Conservation (phyloP, 2,329 filamentous ascomycete species). For the Calonectria pseudoturangicola region DNA sequence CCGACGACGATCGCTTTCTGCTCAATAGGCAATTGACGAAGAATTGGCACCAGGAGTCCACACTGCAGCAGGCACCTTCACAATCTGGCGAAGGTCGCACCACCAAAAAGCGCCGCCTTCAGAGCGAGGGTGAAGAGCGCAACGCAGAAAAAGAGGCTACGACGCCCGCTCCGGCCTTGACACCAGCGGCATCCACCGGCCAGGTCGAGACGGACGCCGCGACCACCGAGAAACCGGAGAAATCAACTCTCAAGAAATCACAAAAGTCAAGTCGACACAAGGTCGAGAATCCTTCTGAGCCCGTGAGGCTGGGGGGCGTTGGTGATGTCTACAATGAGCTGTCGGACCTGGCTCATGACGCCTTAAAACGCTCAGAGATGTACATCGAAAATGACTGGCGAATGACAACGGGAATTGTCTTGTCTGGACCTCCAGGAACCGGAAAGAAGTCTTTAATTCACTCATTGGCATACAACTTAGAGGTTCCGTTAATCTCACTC, state of each 20-base stretch:
- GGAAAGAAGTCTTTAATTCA: slow-evolving; percentile 87
- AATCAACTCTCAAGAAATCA: slow-evolving; percentile 56
- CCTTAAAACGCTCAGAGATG: slow-evolving; percentile 50
- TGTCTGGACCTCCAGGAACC: slow-evolving; percentile 87
- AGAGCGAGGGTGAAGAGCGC: slow-evolving; percentile 54
- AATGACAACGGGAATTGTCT: slow-evolving; percentile 74
- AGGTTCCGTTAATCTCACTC: slow-evolving; percentile 82
- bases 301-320: slow-evolving; percentile 56
- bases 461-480: slow-evolving; percentile 82
- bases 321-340: slow-evolving; percentile 52
- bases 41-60: slow-evolving; percentile 59
- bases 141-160: slow-evolving; percentile 30
- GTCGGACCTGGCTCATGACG: slow-evolving; percentile 32
- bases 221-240: slow-evolving; percentile 53
- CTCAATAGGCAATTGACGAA: slow-evolving; percentile 66
- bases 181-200: slow-evolving; percentile 38
- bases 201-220: slow-evolving; percentile 41
- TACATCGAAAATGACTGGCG: slow-evolving; percentile 44
- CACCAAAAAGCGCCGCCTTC: slow-evolving; percentile 59
- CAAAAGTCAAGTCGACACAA: slow-evolving; percentile 57
- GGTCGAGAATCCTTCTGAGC: slow-evolving; percentile 54
- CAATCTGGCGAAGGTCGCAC: slow-evolving; percentile 49
- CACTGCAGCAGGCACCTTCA: slow-evolving; percentile 29
- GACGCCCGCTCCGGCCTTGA: slow-evolving; percentile 47
- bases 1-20: slow-evolving; percentile 61